Conservation (phyloP, 23 red algal species). For the Agarophyton chilense region DNA sequence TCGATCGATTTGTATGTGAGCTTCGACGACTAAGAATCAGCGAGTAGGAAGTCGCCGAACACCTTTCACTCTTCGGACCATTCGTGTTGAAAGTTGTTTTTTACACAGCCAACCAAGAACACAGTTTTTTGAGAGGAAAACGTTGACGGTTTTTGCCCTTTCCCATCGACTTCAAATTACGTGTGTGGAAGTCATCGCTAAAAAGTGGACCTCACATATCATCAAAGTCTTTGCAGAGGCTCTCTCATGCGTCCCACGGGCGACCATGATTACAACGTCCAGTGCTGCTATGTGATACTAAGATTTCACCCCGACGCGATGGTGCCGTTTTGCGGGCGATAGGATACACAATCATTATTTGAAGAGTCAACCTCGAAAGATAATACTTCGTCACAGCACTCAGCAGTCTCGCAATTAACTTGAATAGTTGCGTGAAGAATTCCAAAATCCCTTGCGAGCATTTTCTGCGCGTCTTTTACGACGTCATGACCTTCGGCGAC, state of each 20-base stretch:
- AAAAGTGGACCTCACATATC: too few species aligned
- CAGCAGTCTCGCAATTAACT: slow-evolving; percentile 84
- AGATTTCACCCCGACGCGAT: neutral
- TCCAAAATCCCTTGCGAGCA: slow-evolving; percentile 73
- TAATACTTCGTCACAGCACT: slow-evolving; percentile 70
- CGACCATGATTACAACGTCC: neutral
- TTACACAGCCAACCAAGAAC: too few species aligned
- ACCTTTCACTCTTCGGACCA: too few species aligned
- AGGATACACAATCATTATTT: slow-evolving; percentile 42
- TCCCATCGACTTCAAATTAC: too few species aligned
- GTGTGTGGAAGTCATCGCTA: too few species aligned
- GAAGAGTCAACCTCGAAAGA: neutral
- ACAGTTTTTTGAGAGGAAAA: too few species aligned
- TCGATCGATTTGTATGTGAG: slow-evolving; percentile 34
- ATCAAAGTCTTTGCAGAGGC: too few species aligned
- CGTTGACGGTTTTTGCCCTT: too few species aligned
- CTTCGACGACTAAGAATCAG: slow-evolving; percentile 17
- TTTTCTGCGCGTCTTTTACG: slow-evolving; percentile 69
- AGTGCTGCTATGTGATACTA: neutral
- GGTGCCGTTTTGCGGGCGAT: slow-evolving; percentile 5
- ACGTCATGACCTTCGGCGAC: slow-evolving; percentile 65
- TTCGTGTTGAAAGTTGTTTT: too few species aligned
- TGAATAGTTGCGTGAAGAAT: slow-evolving; percentile 93
- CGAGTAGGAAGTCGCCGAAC: neutral
- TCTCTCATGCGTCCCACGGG: neutral